Percentiles rank a stretch among this genome's conserved stretches.
Evolutionary conservation across 2,329 filamentous ascomycete genomes (phyloP).

Genomic region (Xylaria sp.): DNA sequence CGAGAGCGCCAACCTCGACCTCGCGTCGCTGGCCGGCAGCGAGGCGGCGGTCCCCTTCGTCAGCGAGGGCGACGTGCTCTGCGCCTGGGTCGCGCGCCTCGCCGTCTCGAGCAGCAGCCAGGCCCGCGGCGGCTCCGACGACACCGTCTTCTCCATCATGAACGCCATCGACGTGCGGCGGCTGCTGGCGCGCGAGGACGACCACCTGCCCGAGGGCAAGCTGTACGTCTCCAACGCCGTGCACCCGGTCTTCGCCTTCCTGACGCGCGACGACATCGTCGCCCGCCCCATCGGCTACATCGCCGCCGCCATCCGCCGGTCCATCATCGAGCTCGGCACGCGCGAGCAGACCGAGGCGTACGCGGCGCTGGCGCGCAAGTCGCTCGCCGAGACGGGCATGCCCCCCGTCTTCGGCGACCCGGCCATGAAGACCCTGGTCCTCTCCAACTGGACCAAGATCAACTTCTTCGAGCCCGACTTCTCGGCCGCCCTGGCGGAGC

Average conservation of each 20-base stretch:
- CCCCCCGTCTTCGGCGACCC: slow-evolving; percentile 37
- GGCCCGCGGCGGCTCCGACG: slow-evolving; percentile 22
- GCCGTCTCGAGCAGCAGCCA: slow-evolving; percentile 31
- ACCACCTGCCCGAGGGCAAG: slow-evolving; percentile 25
- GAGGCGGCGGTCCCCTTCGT: slow-evolving; percentile 33
- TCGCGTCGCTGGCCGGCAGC: slow-evolving; percentile 8
- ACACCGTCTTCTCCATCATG: slow-evolving; percentile 33
- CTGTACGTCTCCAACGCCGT: slow-evolving; percentile 38
- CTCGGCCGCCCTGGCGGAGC: slow-evolving; percentile 23
- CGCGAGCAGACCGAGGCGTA: slow-evolving; percentile 41
- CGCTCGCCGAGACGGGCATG: slow-evolving; percentile 22
- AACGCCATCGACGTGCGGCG: slow-evolving; percentile 26
- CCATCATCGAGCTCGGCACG: slow-evolving; percentile 38
- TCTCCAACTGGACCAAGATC: slow-evolving; percentile 40
- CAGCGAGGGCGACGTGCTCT: slow-evolving; percentile 43
- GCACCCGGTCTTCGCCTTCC: slow-evolving; percentile 30
- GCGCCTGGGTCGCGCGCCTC: slow-evolving; percentile 41
- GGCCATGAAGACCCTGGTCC: slow-evolving; percentile 37
- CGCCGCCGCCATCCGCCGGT: slow-evolving; percentile 33
- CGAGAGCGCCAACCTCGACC: slow-evolving; percentile 31
- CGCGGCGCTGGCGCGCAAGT: slow-evolving; percentile 31
- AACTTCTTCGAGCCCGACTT: slow-evolving; percentile 35
- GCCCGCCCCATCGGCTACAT: slow-evolving; percentile 36
- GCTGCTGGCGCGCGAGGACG: slow-evolving; percentile 23
- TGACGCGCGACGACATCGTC: slow-evolving; percentile 30